phyloP scores from a whole-genome alignment of 2,329 filamentous ascomycete species.

The Ceratocystis colombiana region DNA sequence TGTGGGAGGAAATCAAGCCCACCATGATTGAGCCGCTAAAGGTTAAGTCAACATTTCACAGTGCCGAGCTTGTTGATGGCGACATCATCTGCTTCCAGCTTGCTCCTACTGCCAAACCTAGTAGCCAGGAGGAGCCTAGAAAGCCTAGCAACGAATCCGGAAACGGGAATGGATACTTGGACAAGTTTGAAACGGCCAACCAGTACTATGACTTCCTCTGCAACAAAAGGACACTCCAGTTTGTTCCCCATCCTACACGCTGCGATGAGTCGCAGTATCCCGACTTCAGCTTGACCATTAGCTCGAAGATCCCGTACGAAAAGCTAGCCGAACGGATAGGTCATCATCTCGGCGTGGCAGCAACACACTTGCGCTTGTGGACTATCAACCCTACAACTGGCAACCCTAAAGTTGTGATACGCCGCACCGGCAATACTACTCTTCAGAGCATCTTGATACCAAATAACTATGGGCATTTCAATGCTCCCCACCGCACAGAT shows the following conservation, averaged over 20 bases:
- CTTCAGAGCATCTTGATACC: constrained; percentile 69
- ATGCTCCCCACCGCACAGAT: constrained; percentile 61
- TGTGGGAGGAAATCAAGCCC: constrained; percentile 97
- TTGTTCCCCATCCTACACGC: constrained; percentile 55
- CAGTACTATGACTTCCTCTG: constrained; percentile 90
- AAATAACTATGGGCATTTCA: constrained; percentile 58
- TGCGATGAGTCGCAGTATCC: constrained; percentile 50
- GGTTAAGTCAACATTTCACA: constrained; percentile 74
- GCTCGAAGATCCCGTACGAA: constrained; percentile 83
- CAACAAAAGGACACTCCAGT: constrained; percentile 69
- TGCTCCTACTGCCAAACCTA: constrained; percentile 1
- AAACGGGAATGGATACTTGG: constrained; percentile 30
- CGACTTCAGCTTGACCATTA: constrained; percentile 66
- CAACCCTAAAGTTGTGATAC: constrained; percentile 67
- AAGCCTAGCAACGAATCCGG: not conserved
- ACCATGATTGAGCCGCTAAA: constrained; percentile 96
- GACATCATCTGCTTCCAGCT: constrained; percentile 91
- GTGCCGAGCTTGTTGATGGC: constrained; percentile 91
- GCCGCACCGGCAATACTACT: constrained; percentile 60
- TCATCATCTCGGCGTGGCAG: constrained; percentile 62
- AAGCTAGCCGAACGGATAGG: constrained; percentile 75
- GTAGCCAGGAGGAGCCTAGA: not conserved
- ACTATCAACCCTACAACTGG: constrained; percentile 69
- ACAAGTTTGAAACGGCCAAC: constrained; percentile 59
- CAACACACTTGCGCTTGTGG: constrained; percentile 84